These are phyloP conservation scores for Populus deltoides DNA, from an alignment of 345 rosid genomes.

Conservation along the genomic window DNA sequence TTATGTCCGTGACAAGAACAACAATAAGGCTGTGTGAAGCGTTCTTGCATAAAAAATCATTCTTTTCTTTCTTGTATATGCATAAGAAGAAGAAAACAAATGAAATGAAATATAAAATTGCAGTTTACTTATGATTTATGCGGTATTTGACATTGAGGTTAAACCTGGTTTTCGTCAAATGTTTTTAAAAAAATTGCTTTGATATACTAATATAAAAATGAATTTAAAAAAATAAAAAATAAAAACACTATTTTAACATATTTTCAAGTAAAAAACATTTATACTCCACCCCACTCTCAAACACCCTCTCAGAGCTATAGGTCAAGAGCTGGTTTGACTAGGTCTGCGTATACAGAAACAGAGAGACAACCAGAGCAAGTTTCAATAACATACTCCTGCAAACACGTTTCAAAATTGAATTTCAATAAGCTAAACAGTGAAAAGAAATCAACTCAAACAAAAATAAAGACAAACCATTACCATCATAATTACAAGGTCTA, in stretches of 20 bases:
- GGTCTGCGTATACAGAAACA: slow-evolving; percentile 85
- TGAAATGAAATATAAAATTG: no score
- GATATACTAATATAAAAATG: no score
- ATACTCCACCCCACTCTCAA: no score
- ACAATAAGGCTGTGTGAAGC: background rate
- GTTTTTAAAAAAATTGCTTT: no score
- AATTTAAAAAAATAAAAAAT: no score
- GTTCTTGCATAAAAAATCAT: background rate
- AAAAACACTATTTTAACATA: no score
- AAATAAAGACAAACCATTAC: background rate
- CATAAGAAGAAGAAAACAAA: background rate
- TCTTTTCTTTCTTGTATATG: background rate
- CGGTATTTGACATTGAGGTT: no score
- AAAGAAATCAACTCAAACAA: slow-evolving; percentile 11
- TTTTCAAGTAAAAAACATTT: no score
- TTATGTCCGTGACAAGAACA: background rate
- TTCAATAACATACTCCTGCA: slow-evolving; percentile 67
- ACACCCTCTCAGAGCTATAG: slow-evolving; percentile 19
- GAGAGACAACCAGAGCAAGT: slow-evolving; percentile 62
- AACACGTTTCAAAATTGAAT: slow-evolving; percentile 18
- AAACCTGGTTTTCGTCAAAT: no score
- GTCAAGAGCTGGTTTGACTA: slow-evolving; percentile 91
- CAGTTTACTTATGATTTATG: no score
- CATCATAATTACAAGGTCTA: background rate
- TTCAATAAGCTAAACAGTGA: background rate